Evolutionary conservation across 495 filamentous ascomycete genomes (phyloP).

Genomic region (Hypoxylon fuscum): DNA sequence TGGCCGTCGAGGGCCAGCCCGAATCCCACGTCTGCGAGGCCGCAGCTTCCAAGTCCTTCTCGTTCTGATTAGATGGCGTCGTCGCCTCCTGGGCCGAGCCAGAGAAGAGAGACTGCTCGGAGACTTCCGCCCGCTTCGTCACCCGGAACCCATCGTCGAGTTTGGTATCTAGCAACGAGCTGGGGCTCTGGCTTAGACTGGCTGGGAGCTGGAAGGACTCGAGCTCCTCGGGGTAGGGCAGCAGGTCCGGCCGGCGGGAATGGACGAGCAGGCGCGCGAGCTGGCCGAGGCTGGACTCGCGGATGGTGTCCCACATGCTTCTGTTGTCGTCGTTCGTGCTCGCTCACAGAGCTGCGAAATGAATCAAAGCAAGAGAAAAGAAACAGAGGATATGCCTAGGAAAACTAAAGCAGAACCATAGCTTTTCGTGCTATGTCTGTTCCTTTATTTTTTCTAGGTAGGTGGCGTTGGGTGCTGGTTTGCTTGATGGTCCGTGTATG

Average conservation of each 20-base stretch:
- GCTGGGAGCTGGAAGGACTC: conserved; percentile 60
- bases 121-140: conserved; percentile 8
- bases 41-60: conserved; percentile 34
- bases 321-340: conserved; percentile 2
- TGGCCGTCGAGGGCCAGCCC: conserved; percentile 2
- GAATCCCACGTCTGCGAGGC: conserved; percentile 8
- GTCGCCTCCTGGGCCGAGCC: conserved; percentile 12
- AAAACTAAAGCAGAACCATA: not conserved
- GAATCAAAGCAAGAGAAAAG: not conserved
- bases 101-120: conserved; percentile 13
- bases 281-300: conserved; percentile 65
- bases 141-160: conserved; percentile 16
- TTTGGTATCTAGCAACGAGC: conserved; percentile 53
- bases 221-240: conserved; percentile 64
- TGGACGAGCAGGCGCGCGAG: conserved; percentile 56
- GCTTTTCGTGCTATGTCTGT: too few species aligned
- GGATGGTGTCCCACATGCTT: conserved; percentile 48
- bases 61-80: conserved; percentile 26
- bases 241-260: conserved; percentile 57
- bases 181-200: conserved; percentile 54
- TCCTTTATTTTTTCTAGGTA: not conserved
- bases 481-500: not conserved
- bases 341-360: too few species aligned
- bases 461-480: not conserved
- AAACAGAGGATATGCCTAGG: not conserved